These are phyloP conservation scores for Strobilomyces echinocephalus DNA, from an alignment of 768 basidiomycete genomes.

Conservation along the genomic window DNA sequence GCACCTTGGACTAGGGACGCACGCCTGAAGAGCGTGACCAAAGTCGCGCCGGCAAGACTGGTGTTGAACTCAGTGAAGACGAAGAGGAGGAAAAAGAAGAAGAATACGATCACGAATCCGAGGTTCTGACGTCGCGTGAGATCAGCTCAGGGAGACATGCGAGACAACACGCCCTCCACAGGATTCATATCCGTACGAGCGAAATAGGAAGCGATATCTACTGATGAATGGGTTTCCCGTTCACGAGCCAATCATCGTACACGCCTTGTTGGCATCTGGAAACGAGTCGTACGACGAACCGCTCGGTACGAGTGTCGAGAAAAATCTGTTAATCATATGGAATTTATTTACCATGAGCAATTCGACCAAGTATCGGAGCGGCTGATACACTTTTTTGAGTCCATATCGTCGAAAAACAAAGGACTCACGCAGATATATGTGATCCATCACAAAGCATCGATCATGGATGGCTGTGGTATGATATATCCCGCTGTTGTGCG, in stretches of 20 bases:
- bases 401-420: slow-evolving; percentile 20
- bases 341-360: slow-evolving; percentile 79
- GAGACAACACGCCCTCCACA: slow-evolving; percentile 41
- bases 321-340: slow-evolving; percentile 57
- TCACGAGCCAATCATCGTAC: slow-evolving; percentile 62
- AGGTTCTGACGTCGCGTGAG: slow-evolving; percentile 42
- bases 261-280: slow-evolving; percentile 64
- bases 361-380: slow-evolving; percentile 64
- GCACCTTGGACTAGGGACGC: slow-evolving; percentile 1
- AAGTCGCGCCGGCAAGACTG: slow-evolving; percentile 29
- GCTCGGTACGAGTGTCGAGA: slow-evolving; percentile 54
- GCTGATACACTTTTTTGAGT: slow-evolving; percentile 26
- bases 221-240: slow-evolving; percentile 57
- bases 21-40: slow-evolving; percentile 64
- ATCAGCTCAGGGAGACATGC: not conserved
- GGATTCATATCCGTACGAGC: slow-evolving; percentile 40
- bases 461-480: slow-evolving; percentile 59
- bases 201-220: slow-evolving; percentile 51
- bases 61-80: slow-evolving; percentile 55
- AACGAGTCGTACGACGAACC: slow-evolving; percentile 60
- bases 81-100: slow-evolving; percentile 53
- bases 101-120: slow-evolving; percentile 68
- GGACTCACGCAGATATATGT: slow-evolving; percentile 52
- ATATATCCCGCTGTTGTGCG: slow-evolving; percentile 41
- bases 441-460: slow-evolving; percentile 66